A percentile compares a stretch with the other conserved stretches of the same genome.
Conservation (phyloP, 2,329 filamentous ascomycete species). For the Beauveria bassiana region DNA sequence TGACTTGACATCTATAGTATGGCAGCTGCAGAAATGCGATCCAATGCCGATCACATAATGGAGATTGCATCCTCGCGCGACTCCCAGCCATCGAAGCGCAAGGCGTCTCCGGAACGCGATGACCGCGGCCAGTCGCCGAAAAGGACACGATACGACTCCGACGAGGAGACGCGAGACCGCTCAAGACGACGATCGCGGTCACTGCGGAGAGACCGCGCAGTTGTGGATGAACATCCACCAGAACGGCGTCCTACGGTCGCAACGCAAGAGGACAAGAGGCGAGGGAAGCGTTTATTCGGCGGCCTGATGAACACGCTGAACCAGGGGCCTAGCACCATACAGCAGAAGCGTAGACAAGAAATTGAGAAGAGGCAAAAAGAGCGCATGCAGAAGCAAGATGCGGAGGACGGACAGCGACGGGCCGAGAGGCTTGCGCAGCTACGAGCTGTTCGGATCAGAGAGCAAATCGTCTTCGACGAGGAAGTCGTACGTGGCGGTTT, state of each 20-base stretch:
- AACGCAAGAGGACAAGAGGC: constrained; percentile 67
- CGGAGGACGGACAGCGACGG: constrained; percentile 61
- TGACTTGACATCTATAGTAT: background rate
- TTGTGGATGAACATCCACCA: background rate
- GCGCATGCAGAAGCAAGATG: constrained; percentile 63
- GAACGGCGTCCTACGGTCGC: constrained; percentile 13
- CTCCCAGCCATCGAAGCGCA: constrained; percentile 21
- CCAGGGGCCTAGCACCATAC: constrained; percentile 56
- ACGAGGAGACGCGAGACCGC: background rate
- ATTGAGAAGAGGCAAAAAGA: constrained; percentile 77
- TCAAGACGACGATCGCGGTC: constrained; percentile 7
- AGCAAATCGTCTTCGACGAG: constrained; percentile 70
- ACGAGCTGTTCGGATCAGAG: constrained; percentile 50
- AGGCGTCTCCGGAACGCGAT: constrained; percentile 17
- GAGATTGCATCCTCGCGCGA: background rate
- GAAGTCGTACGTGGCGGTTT: constrained; percentile 53
- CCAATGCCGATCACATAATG: background rate
- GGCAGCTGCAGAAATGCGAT: background rate
- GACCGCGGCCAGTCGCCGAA: constrained; percentile 18
- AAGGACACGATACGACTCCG: constrained; percentile 17
- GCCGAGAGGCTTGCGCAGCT: constrained; percentile 58
- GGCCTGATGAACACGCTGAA: constrained; percentile 71
- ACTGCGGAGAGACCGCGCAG: background rate
- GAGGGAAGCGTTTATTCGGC: constrained; percentile 80
- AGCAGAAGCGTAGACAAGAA: constrained; percentile 64